These are phyloP conservation scores for Dioszegia aurantiaca DNA, from an alignment of 768 basidiomycete species.

Conservation along the genomic window DNA sequence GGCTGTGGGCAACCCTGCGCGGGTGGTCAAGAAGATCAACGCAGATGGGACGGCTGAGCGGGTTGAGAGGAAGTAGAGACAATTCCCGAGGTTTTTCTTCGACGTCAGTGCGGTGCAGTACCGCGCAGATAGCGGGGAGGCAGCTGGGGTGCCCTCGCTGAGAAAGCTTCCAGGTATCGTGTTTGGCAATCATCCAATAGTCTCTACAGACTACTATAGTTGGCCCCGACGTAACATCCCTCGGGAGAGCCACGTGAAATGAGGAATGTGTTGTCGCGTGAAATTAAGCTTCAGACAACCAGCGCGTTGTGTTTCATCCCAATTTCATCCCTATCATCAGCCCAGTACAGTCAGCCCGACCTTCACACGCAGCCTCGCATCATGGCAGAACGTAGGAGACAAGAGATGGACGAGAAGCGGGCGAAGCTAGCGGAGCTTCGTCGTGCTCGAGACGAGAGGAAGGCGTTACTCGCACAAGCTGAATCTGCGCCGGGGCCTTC, in stretches of 20 bases:
- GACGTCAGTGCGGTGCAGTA: no score
- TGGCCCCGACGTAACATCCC: no score
- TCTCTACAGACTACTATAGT: no score
- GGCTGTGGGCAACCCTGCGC: conserved; percentile 52
- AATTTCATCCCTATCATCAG: background rate
- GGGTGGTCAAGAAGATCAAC: conserved; percentile 49
- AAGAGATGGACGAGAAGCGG: conserved; percentile 87
- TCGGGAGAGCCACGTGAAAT: no score
- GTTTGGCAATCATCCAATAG: no score
- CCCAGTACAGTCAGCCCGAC: background rate
- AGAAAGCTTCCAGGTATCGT: no score
- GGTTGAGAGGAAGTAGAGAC: conserved; percentile 7
- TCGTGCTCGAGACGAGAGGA: conserved; percentile 65
- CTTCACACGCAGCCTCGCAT: no score
- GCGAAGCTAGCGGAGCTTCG: conserved; percentile 81
- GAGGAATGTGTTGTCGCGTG: no score
- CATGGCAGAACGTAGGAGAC: conserved; percentile 58
- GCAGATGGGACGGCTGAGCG: conserved; percentile 31
- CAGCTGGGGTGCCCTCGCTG: no score
- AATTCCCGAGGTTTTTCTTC: background rate
- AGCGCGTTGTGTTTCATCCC: conserved; percentile 1
- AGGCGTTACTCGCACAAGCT: conserved; percentile 39
- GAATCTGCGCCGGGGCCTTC: conserved; percentile 32
- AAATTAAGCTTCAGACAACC: no score
- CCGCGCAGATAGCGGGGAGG: no score